Conservation (phyloP, 2,329 filamentous ascomycete genomes). For the Beauveria sp. region DNA sequence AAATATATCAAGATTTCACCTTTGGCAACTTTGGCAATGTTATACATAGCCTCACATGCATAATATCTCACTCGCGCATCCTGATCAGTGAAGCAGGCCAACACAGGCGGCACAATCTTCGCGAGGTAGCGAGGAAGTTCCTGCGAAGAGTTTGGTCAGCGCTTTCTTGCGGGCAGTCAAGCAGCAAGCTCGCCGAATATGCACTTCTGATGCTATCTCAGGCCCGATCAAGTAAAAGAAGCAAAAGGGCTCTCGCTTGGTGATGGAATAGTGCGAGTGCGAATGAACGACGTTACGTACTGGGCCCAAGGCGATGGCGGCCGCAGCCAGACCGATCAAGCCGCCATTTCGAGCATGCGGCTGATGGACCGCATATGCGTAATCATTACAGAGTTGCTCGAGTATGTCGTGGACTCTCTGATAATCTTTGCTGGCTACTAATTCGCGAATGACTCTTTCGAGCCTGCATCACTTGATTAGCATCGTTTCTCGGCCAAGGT, state of each 20-base stretch:
- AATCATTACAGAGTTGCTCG: constrained; percentile 94
- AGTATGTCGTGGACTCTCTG: constrained; percentile 79
- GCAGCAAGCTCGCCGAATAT: not conserved
- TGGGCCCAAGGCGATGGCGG: constrained; percentile 86
- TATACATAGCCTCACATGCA: constrained; percentile 99
- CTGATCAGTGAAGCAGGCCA: constrained; percentile 96
- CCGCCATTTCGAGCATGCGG: constrained; percentile 95
- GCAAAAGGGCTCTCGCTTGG: not conserved
- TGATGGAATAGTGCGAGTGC: not conserved
- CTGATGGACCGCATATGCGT: constrained; percentile 94
- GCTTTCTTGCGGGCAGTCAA: not conserved
- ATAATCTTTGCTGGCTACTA: constrained; percentile 68
- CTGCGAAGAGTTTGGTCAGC: constrained; percentile 33
- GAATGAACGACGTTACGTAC: constrained; percentile 46
- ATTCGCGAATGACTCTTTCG: constrained; percentile 82
- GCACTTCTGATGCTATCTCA: not conserved
- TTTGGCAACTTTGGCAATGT: constrained; percentile 98
- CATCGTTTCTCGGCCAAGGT: not conserved
- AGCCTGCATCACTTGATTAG: constrained; percentile 48
- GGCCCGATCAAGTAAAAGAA: not conserved
- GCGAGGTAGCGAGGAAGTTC: constrained; percentile 88
- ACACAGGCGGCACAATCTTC: constrained; percentile 89
- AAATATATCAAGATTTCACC: constrained; percentile 96
- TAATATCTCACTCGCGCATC: constrained; percentile 97
- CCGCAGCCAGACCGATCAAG: constrained; percentile 88